A percentile compares a stretch with the other conserved stretches of the same genome.
Evolutionary conservation across 208 protist genomes (phyloP).

Genomic region (Leishmania mexicana): DNA sequence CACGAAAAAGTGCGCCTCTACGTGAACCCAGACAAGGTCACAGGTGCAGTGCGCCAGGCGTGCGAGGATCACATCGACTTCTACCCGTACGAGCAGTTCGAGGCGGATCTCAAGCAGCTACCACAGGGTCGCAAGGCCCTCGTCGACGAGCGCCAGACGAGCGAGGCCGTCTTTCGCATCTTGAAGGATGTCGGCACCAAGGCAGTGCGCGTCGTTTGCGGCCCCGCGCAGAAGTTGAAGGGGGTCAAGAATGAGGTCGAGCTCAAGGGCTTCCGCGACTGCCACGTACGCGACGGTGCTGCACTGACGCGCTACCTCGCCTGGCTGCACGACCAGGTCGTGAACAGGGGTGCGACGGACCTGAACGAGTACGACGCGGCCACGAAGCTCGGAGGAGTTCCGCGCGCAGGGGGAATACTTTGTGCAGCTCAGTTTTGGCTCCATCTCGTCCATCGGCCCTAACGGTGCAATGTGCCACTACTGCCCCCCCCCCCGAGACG

Average conservation of each 20-base stretch:
- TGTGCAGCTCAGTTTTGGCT: slow-evolving; percentile 92
- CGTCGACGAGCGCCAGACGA: slow-evolving; percentile 76
- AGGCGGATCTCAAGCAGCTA: slow-evolving; percentile 44
- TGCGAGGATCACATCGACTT: slow-evolving; percentile 48
- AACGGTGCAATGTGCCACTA: slow-evolving; percentile 98
- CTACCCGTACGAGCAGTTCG: slow-evolving; percentile 77
- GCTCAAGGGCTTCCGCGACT: slow-evolving; percentile 90
- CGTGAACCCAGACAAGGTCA: slow-evolving; percentile 34
- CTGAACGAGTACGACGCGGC: slow-evolving; percentile 90
- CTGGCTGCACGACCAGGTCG: slow-evolving; percentile 88
- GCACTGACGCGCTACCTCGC: slow-evolving; percentile 93
- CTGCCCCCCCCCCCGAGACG: slow-evolving; percentile 59
- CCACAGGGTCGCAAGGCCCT: slow-evolving; percentile 47
- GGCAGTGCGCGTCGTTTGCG: slow-evolving; percentile 53
- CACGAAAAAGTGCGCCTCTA: slow-evolving; percentile 41
- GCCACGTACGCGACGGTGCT: slow-evolving; percentile 93
- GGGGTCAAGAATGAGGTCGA: slow-evolving; percentile 93
- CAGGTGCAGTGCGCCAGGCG: slow-evolving; percentile 22
- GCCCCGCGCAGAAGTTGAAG: slow-evolving; percentile 85
- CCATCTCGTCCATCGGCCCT: slow-evolving; percentile 90
- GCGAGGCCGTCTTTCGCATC: slow-evolving; percentile 58
- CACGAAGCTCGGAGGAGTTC: slow-evolving; percentile 77
- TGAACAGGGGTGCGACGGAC: slow-evolving; percentile 47
- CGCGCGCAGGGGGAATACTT: slow-evolving; percentile 77
- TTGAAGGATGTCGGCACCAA: slow-evolving; percentile 37